Evolutionary conservation across 495 filamentous ascomycete genomes (phyloP).

Genomic region (Daldinia childiae): DNA sequence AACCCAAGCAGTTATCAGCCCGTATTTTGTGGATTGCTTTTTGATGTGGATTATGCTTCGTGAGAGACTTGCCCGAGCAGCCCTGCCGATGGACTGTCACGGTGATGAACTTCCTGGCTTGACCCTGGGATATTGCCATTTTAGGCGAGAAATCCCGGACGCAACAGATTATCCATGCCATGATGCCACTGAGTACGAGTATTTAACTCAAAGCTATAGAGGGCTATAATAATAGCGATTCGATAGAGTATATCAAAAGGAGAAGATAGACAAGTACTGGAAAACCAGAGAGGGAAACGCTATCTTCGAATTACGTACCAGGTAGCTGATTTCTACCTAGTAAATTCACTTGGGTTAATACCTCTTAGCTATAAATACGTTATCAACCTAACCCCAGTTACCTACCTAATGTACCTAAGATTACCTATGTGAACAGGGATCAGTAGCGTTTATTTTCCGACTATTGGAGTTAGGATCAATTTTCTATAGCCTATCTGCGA

Average conservation of each 20-base stretch:
- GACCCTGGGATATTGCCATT: not conserved
- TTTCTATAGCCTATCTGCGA: too few relatives aligned
- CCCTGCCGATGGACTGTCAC: not conserved
- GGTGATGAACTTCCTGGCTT: not conserved
- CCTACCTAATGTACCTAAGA: too few relatives aligned
- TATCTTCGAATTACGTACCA: too few relatives aligned
- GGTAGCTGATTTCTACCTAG: too few relatives aligned
- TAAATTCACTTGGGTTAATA: too few relatives aligned
- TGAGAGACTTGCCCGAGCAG: not conserved
- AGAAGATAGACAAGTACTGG: not conserved
- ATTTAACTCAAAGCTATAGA: not conserved
- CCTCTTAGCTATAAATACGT: too few relatives aligned
- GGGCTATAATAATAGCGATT: not conserved
- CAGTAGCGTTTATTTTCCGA: too few relatives aligned
- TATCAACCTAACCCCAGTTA: too few relatives aligned
- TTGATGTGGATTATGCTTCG: not conserved
- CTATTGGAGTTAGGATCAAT: too few relatives aligned
- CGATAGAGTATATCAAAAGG: not conserved
- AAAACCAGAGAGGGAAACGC: too few relatives aligned
- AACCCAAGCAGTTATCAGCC: not conserved
- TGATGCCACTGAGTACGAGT: not conserved
- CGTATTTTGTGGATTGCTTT: not conserved
- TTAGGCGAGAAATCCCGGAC: not conserved
- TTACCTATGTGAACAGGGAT: too few relatives aligned
- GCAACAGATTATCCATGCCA: not conserved